Percentiles rank a stretch among this genome's conserved stretches.
Conservation (phyloP, 2,329 filamentous ascomycete species). For the Nakataea oryzae region DNA sequence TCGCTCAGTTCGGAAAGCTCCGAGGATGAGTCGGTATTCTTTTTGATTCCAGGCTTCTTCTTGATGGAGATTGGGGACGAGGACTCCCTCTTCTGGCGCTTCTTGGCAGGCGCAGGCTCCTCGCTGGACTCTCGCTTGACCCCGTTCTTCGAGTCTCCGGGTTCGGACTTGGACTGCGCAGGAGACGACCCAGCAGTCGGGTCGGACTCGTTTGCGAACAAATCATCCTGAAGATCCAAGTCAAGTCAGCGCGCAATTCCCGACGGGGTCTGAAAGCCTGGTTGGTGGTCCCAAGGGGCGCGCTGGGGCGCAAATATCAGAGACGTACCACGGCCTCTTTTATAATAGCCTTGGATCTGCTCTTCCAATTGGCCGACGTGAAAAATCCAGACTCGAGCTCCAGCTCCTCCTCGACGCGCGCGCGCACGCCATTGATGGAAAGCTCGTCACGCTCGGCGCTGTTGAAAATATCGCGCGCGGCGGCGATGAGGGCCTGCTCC, state of each 20-base stretch:
- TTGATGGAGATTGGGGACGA: slow-evolving; percentile 4
- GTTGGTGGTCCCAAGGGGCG: not conserved
- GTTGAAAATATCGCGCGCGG: slow-evolving; percentile 34
- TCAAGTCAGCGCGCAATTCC: not conserved
- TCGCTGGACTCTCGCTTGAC: slow-evolving; percentile 19
- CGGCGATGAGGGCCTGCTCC: slow-evolving; percentile 33
- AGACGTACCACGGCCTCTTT: slow-evolving; percentile 40
- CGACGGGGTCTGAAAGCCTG: not conserved
- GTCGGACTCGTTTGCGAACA: slow-evolving; percentile 4
- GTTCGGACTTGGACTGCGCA: slow-evolving; percentile 4
- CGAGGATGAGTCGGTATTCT: slow-evolving; percentile 13
- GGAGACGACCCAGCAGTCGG: not conserved
- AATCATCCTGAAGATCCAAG: slow-evolving; percentile 1
- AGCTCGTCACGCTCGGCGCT: slow-evolving; percentile 31
- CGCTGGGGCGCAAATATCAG: not conserved
- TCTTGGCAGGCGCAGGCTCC: slow-evolving; percentile 5
- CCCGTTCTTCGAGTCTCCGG: slow-evolving; percentile 14
- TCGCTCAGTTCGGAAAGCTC: slow-evolving; percentile 1
- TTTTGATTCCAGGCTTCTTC: slow-evolving; percentile 4
- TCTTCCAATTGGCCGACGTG: slow-evolving; percentile 40
- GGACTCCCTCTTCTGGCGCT: slow-evolving; percentile 8
- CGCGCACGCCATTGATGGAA: slow-evolving; percentile 47
- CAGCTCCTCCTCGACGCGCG: slow-evolving; percentile 36
- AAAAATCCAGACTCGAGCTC: slow-evolving; percentile 41
- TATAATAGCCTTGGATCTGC: slow-evolving; percentile 47